Base-by-base conservation (phyloP, 164 flowering plant species). In the Kingdonia uniflora region DNA sequence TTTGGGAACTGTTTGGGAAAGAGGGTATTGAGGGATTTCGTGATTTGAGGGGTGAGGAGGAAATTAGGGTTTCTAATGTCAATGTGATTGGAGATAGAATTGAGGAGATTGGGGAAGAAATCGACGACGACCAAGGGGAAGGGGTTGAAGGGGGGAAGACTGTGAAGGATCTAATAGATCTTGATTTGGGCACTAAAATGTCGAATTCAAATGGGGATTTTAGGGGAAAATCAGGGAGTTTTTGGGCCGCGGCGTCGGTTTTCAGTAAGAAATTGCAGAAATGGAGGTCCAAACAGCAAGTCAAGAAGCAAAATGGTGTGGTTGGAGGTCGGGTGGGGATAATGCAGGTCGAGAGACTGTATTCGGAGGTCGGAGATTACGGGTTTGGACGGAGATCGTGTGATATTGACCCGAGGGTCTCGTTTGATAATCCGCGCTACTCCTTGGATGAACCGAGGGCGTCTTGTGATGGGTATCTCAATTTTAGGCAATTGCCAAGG, bases 381-480 rank as follows among this genome's bases (percentile, higher is more conserved):
- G 96, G 95, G 1, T 77, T 71, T 47, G 95, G 96, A 15, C 69
- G 99, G 55, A 73, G 95, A 35, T 80, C 86, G 3, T 77, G 80
- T 46, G 80, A 79, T 64, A 66, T 68, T 15, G 84, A 73, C 59
- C 79, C 81, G 35, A 61, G 84, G 55, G 68, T 68, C 42, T 84
- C 92, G 2, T 77, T 81, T 23, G 95, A 86, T 44, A 87, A 80
- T 61, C 75, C 84, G 2, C 39, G 85, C 19, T 71, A 66, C 51
- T 87, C 92, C 0, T 78, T 81, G 53, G 99, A 89, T 49, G 95
- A 83, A 66, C 95, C 95, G 0, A 63, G 99, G 43, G 99, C 96
- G 46, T 86, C 96, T 8, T 94, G 97, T 95, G 99, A 94, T 68
- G 99, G 97, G 5, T 71, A 84, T 52, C 49, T 84, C 70, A 77